phyloP scores from a whole-genome alignment of 2,329 filamentous ascomycete species.

The Beauveria sp. region DNA sequence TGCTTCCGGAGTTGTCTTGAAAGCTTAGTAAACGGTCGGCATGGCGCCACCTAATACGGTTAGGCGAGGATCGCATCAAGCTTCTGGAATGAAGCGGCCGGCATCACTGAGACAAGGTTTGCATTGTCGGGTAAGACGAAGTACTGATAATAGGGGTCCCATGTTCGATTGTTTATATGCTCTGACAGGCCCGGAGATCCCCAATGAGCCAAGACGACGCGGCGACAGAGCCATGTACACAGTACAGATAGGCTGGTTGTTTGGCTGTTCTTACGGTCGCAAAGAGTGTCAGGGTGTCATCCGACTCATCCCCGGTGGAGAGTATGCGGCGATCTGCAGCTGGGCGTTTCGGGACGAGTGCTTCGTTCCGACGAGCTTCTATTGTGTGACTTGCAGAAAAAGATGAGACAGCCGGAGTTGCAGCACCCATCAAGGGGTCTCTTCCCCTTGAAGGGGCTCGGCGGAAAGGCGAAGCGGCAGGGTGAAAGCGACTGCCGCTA shows the following conservation, averaged over 20 bases:
- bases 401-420: not conserved
- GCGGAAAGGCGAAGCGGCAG: not conserved
- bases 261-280: not conserved
- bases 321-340: not conserved
- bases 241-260: not conserved
- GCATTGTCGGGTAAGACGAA: not conserved
- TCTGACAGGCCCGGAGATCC: not conserved
- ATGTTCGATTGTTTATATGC: not conserved
- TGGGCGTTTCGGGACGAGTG: constrained; percentile 2
- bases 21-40: not conserved
- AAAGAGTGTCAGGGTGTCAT: not conserved
- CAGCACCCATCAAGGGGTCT: not conserved
- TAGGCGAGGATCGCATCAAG: not conserved
- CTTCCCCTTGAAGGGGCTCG: not conserved
- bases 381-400: not conserved
- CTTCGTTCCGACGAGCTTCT: not conserved
- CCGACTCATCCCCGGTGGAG: not conserved
- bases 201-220: not conserved
- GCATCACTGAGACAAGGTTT: not conserved
- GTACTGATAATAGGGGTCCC: too few relatives aligned
- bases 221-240: not conserved
- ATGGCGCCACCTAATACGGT: not conserved
- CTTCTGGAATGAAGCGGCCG: not conserved
- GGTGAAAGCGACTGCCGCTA: not conserved
- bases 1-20: not conserved